phyloP scores from a whole-genome alignment of 2,329 filamentous ascomycete genomes.

The Epichloe hybrida region DNA sequence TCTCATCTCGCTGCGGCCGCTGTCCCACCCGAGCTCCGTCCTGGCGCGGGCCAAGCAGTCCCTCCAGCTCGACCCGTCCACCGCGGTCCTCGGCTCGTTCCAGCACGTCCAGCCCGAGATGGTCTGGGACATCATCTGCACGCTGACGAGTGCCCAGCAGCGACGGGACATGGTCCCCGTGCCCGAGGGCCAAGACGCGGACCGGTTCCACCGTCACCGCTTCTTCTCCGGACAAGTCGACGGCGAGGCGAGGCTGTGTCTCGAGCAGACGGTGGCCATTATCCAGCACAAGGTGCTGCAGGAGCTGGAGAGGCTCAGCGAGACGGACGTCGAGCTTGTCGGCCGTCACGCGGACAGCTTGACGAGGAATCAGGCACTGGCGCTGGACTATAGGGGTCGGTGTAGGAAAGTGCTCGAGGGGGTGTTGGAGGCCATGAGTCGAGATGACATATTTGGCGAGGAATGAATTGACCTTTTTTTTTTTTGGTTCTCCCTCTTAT shows the following conservation, averaged over 20 bases:
- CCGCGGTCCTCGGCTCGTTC: constrained; percentile 25
- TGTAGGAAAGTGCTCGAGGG: constrained; percentile 34
- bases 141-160: constrained; percentile 22
- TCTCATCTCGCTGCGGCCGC: constrained; percentile 38
- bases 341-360: constrained; percentile 23
- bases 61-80: constrained; percentile 15
- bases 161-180: constrained; percentile 15
- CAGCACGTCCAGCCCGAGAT: constrained; percentile 39
- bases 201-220: constrained; percentile 11
- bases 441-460: constrained; percentile 15
- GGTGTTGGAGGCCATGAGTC: constrained; percentile 26
- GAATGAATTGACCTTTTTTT: neutral
- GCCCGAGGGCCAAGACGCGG: constrained; percentile 9
- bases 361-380: constrained; percentile 34
- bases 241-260: constrained; percentile 13
- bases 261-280: constrained; percentile 25
- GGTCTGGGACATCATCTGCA: constrained; percentile 33
- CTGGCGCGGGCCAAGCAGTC: constrained; percentile 28
- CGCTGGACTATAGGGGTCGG: constrained; percentile 33
- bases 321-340: constrained; percentile 30
- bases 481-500: too few species aligned
- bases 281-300: constrained; percentile 30
- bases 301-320: constrained; percentile 31
- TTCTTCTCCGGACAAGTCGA: constrained; percentile 20
- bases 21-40: constrained; percentile 33